Evolutionary conservation across 2,329 filamentous ascomycete species (phyloP).

Genomic region (Calonectria pseudoreteaudii): DNA sequence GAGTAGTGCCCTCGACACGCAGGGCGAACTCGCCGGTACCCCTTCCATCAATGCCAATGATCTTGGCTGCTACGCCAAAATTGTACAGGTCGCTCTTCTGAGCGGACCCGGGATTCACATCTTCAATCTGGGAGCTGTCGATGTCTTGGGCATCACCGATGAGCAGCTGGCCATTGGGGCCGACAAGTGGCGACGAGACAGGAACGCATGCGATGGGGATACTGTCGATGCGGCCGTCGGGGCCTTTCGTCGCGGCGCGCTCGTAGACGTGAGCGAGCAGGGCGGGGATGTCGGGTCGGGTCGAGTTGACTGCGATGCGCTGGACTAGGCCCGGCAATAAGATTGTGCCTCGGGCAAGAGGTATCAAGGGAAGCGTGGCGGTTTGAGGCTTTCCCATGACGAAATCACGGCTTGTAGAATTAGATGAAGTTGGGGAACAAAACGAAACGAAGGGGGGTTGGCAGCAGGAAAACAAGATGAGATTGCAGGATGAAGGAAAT

Average conservation of each 20-base stretch:
- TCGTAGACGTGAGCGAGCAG: constrained; percentile 89
- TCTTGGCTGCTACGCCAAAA: constrained; percentile 85
- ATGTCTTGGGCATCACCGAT: constrained; percentile 73
- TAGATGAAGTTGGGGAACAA: background rate
- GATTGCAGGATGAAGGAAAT: constrained; percentile 15
- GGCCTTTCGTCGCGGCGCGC: constrained; percentile 75
- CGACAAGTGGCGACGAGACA: constrained; percentile 79
- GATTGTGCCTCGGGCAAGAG: constrained; percentile 82
- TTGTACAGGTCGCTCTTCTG: constrained; percentile 81
- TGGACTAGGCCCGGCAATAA: constrained; percentile 88
- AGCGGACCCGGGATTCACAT: constrained; percentile 69
- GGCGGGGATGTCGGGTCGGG: constrained; percentile 88
- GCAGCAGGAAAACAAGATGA: background rate
- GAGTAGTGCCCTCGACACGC: constrained; percentile 85
- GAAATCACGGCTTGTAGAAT: constrained; percentile 27
- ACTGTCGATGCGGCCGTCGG: constrained; percentile 70
- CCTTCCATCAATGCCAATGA: constrained; percentile 81
- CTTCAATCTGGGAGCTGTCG: constrained; percentile 54
- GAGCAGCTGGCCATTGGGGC: constrained; percentile 79
- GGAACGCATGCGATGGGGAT: constrained; percentile 91
- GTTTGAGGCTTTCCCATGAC: constrained; percentile 56
- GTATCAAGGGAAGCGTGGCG: constrained; percentile 78
- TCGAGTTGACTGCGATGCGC: constrained; percentile 82
- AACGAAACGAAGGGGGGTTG: background rate
- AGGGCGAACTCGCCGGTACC: constrained; percentile 82